Evolutionary conservation across 2,329 filamentous ascomycete genomes (phyloP).

Genomic region (Emergomyces africanus): DNA sequence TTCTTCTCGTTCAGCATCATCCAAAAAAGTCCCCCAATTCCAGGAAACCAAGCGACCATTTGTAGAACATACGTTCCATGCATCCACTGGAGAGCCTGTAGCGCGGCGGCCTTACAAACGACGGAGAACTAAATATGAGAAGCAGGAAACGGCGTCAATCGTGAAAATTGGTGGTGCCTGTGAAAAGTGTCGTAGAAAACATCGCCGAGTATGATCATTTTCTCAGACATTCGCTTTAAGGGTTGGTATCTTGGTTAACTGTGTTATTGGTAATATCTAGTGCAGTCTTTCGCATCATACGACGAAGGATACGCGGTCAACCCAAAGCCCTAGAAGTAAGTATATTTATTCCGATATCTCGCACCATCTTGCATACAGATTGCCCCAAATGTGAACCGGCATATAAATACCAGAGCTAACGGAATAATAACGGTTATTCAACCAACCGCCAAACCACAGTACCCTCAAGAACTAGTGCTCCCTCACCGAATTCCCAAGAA

Average conservation of each 20-base stretch:
- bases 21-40: neutral
- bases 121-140: neutral
- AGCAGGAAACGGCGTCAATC: neutral
- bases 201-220: neutral
- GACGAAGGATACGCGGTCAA: neutral
- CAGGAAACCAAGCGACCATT: neutral
- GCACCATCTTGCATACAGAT: neutral
- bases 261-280: neutral
- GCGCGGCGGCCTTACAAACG: neutral
- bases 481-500: neutral
- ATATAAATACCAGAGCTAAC: neutral
- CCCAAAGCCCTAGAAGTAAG: neutral
- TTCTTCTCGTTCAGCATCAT: neutral
- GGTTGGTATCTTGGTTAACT: neutral
- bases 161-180: neutral
- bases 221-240: neutral
- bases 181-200: neutral
- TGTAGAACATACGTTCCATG: neutral
- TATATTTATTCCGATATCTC: neutral
- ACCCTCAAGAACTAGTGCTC: neutral
- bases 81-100: neutral
- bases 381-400: neutral
- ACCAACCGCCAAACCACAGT: neutral
- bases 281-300: neutral
- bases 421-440: neutral